Evolutionary conservation across 169 alveolate genomes (phyloP).

Genomic region (Cryptosporidium sp.): DNA sequence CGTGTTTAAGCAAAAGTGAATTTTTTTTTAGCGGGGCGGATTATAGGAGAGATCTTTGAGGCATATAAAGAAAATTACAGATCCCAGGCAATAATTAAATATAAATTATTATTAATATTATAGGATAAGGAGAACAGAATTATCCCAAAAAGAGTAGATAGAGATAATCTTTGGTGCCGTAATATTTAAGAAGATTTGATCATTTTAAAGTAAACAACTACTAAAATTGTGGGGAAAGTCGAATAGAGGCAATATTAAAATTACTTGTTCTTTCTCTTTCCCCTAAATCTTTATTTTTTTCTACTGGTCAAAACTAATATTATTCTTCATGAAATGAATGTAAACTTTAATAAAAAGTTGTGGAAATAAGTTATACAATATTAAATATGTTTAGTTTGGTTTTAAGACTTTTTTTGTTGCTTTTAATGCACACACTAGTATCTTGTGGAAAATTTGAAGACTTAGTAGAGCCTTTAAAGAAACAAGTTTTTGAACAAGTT

Average conservation of each 20-base stretch:
- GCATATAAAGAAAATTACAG: slow-evolving; percentile 19
- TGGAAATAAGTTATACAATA: neutral
- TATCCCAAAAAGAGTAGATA: neutral
- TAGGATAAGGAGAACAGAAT: neutral
- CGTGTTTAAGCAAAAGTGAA: neutral
- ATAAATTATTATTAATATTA: neutral
- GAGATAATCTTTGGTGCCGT: neutral
- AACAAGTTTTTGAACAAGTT: slow-evolving; percentile 8
- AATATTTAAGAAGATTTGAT: no score
- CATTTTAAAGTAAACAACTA: neutral
- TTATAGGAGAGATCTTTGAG: slow-evolving; percentile 13
- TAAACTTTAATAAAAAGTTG: neutral
- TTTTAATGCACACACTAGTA: slow-evolving; percentile 1
- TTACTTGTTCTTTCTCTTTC: neutral
- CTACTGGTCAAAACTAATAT: neutral
- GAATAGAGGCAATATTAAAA: no score
- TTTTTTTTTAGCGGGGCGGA: slow-evolving; percentile 15
- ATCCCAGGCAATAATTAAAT: neutral
- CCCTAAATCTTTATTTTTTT: neutral
- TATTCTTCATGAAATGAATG: neutral
- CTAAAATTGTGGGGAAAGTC: neutral
- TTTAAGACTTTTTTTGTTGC: neutral
- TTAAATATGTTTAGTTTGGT: neutral
- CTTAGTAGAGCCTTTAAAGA: neutral
- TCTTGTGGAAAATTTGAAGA: neutral